Evolutionary conservation across 1,284 basidiomycete species (phyloP).

Genomic region (Fomitopsis schrenkii): DNA sequence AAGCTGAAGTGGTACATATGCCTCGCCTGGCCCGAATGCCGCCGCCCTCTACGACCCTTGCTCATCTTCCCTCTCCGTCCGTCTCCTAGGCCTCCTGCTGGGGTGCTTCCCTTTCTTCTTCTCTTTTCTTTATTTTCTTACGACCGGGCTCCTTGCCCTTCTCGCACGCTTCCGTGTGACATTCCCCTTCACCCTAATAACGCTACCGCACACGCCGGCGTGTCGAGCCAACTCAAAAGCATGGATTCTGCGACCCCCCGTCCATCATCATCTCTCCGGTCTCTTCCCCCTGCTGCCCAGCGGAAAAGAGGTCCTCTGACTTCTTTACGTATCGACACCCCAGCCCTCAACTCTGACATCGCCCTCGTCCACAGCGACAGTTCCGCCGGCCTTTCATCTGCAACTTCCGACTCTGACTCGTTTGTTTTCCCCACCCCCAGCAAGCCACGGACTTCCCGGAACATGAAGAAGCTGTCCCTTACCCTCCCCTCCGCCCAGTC

Average conservation of each 20-base stretch:
- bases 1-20: constrained; percentile 3
- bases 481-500: constrained; percentile 59
- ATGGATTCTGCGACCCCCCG: constrained; percentile 34
- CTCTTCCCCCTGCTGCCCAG: constrained; percentile 28
- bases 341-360: constrained; percentile 42
- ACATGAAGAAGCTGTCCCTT: constrained; percentile 75
- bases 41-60: constrained; percentile 7
- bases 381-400: constrained; percentile 47
- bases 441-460: constrained; percentile 47
- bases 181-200: constrained; percentile 13
- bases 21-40: constrained; percentile 2
- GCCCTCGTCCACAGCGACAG: constrained; percentile 44
- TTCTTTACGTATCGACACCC: constrained; percentile 56
- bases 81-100: constrained; percentile 14
- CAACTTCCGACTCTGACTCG: constrained; percentile 48
- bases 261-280: constrained; percentile 23
- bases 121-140: constrained; percentile 14
- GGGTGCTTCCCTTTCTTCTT: constrained; percentile 10
- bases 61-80: constrained; percentile 12
- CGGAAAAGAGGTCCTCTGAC: constrained; percentile 55
- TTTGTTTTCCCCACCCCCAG: constrained; percentile 37
- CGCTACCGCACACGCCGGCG: constrained; percentile 41
- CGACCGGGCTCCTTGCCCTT: constrained; percentile 25
- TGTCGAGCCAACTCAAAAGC: constrained; percentile 36
- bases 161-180: constrained; percentile 21